A percentile compares a stretch with the other conserved stretches of the same genome.
Evolutionary conservation across 1,284 basidiomycete genomes (phyloP).

Genomic region (Garcileccinum viscosum): DNA sequence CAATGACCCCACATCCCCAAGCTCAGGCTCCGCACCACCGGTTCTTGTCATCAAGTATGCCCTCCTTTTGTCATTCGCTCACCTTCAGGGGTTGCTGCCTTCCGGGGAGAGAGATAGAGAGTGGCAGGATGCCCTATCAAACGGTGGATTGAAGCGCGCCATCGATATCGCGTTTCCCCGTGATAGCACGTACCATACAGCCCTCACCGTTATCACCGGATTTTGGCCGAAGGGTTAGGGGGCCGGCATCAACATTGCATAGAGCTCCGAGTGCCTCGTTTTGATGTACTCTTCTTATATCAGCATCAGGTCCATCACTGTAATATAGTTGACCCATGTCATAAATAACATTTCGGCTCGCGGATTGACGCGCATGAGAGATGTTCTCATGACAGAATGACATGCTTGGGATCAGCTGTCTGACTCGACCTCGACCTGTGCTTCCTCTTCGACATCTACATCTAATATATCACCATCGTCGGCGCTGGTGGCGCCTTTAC

Average conservation of each 20-base stretch:
- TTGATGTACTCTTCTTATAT: neutral
- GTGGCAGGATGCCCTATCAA: constrained; percentile 45
- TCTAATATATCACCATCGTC: constrained; percentile 70
- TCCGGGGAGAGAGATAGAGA: constrained; percentile 45
- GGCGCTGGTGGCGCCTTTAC: constrained; percentile 35
- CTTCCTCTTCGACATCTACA: constrained; percentile 45
- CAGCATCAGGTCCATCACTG: neutral
- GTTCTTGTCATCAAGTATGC: constrained; percentile 48
- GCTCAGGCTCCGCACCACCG: constrained; percentile 30
- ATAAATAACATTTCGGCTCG: neutral
- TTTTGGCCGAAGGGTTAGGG: constrained; percentile 23
- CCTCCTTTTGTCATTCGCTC: constrained; percentile 53
- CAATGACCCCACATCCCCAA: constrained; percentile 34
- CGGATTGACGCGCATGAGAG: neutral
- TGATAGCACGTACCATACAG: constrained; percentile 28
- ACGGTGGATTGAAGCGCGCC: constrained; percentile 24
- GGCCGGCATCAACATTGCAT: neutral
- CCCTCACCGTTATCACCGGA: constrained; percentile 23
- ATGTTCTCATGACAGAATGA: neutral
- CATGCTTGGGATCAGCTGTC: constrained; percentile 21
- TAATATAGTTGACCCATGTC: neutral
- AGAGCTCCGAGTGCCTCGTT: neutral
- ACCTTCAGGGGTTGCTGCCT: constrained; percentile 45
- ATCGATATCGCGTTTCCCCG: constrained; percentile 28
- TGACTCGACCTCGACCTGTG: constrained; percentile 39